Base-by-base conservation (phyloP, 139 green algal genomes). In the Tetratostichococcus sp. region DNA sequence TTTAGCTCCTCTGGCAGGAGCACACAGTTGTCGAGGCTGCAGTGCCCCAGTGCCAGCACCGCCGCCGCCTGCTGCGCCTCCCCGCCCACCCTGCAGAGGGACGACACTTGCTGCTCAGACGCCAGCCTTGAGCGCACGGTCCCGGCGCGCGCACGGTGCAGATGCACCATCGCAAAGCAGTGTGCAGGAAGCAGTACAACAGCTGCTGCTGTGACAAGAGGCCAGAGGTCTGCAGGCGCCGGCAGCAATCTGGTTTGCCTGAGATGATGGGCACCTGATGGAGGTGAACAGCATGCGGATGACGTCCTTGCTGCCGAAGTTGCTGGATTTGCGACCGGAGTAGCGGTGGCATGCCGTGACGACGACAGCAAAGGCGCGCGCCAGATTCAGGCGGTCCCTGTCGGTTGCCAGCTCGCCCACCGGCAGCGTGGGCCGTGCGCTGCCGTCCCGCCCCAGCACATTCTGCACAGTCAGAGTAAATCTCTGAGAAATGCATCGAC, bases 21-120 rank as follows among this genome's bases (percentile, higher is more conserved):
- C 31, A 62, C 66, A 34, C 86, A 84, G 71, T 83, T 78, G n/a
- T 87, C 82, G 2, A 79, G 68, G 70, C 91, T 79, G 30, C 79
- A 70, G 74, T 88, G 82, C 6, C 92, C 92, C 72, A 96, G 74
- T 0, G 89, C 89, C 77, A 95, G 70, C 35, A 88, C 73, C 21
- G 86, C 85, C 11, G 76, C 65, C 32, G 73, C 43, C 67, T 83
- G 78, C 69, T 76, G 73, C 2, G 43, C 33, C 39, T 85, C 77
- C 0, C 59, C 6, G 2, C 73, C 79, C 4, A 30, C n/a, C 42
- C 79, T 82, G 77, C 26, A 34, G 4, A 43, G 2, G 17, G 6
- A 21, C n/a, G n/a, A n/a, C n/a, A n/a, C n/a, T n/a, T n/a, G n/a
- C n/a, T n/a, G n/a, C n/a, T n/a, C n/a, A n/a, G n/a, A n/a, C n/a